phyloP scores from a whole-genome alignment of 495 filamentous ascomycete species.

The Talaromyces thailandensis region DNA sequence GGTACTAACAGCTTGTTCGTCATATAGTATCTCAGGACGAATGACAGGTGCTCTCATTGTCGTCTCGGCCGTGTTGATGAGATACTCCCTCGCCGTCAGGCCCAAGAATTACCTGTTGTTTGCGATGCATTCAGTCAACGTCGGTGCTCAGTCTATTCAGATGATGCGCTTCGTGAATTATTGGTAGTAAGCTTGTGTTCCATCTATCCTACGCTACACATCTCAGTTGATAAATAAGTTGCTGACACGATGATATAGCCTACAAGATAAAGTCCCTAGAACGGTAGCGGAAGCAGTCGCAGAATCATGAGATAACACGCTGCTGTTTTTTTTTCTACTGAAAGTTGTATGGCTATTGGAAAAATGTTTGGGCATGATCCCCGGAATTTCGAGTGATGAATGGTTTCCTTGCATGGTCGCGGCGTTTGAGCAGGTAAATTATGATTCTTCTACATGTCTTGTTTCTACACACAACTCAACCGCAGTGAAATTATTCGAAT shows the following conservation, averaged over 20 bases:
- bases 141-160: conserved; percentile 70
- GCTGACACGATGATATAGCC: not conserved
- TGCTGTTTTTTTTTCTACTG: not conserved
- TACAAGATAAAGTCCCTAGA: not conserved
- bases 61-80: conserved; percentile 96
- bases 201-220: too few species aligned
- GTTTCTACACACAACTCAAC: not conserved
- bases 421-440: not conserved
- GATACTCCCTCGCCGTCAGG: conserved; percentile 85
- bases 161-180: conserved; percentile 70
- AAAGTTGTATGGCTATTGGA: not conserved
- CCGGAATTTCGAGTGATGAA: not conserved
- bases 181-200: conserved; percentile 42
- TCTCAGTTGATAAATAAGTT: too few species aligned
- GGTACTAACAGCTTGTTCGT: not conserved
- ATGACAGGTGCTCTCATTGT: conserved; percentile 84
- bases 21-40: conserved; percentile 75
- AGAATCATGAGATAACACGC: not conserved
- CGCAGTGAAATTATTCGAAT: not conserved
- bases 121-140: conserved; percentile 80
- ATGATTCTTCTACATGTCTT: not conserved
- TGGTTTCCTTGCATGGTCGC: not conserved
- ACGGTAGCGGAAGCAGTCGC: not conserved
- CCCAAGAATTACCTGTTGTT: conserved; percentile 97
- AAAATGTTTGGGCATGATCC: not conserved